A percentile compares a stretch with the other conserved stretches of the same genome.
Conservation (phyloP, 371 early-diverging fungal species). For the Globomyces sp. region DNA sequence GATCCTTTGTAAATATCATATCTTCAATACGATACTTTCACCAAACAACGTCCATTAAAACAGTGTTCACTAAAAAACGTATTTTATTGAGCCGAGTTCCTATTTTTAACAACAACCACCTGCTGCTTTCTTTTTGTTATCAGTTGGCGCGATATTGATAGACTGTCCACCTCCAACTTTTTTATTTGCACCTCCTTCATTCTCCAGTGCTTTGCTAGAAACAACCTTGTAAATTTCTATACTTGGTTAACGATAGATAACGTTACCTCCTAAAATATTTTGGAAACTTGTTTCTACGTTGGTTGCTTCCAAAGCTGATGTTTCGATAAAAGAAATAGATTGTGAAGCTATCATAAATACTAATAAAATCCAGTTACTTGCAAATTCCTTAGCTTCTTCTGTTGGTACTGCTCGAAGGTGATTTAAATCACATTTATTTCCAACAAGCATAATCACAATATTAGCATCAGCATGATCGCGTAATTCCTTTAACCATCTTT, state of each 20-base stretch:
- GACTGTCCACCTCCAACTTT: constrained; percentile 21
- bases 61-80: no score
- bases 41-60: no score
- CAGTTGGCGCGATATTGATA: constrained; percentile 28
- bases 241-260: background rate
- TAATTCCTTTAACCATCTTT: constrained; percentile 97
- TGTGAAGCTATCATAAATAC: constrained; percentile 66
- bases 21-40: no score
- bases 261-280: constrained; percentile 82
- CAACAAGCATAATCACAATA: constrained; percentile 98
- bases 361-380: constrained; percentile 55
- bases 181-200: constrained; percentile 22
- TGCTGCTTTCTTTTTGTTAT: constrained; percentile 19
- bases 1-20: no score
- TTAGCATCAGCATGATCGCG: constrained; percentile 97
- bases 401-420: constrained; percentile 95
- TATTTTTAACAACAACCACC: constrained; percentile 23
- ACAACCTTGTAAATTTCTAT: constrained; percentile 88
- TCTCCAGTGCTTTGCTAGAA: constrained; percentile 85
- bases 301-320: constrained; percentile 90
- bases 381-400: constrained; percentile 95
- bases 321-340: constrained; percentile 90
- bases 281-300: constrained; percentile 95
- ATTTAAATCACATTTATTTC: constrained; percentile 99
- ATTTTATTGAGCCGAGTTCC: no score